Base-by-base conservation (phyloP, 2,329 filamentous ascomycete species). In the Aspergillus udagawae region DNA sequence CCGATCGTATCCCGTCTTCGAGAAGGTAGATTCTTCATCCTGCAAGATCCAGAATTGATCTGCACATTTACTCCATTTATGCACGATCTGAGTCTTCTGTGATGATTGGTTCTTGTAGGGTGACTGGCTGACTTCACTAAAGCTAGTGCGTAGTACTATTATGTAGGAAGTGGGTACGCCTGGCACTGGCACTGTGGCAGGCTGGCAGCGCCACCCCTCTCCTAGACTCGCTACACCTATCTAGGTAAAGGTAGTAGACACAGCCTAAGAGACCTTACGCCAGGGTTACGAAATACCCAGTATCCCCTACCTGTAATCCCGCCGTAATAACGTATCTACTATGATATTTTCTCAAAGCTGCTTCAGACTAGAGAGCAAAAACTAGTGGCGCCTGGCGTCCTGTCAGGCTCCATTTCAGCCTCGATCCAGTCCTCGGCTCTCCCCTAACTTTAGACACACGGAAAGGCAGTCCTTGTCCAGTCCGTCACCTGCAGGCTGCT, bases 1-100 rank as follows among this genome's bases (percentile, higher is more conserved):
- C 29, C 38, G 47, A 38, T 49, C 23, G 3, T 27, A 14, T 49
- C 47, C 47, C 28, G 25, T 35, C 27, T 27, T 23, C 10, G 5
- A 47, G n/a, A 45, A 4, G 17, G 8, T 23, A 45, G 17, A 51
- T 45, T 29, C 23, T 45, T 44, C 49, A 35, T 35, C 25, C 54
- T 56, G 54, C 54, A 42, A 56, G 54, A 56, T 56, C 54, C 49
- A 52, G 54, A 20, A 49, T 56, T 49, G 53, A 55, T 55, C 54
- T 44, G n/a, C 54, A 49, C 54, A 21, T 29, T 56, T 48, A 44
- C 49, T 52, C 49, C 49, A 52, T 41, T 35, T 49, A 49, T 56
- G 54, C 54, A 56, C 49, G 54, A 56, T 56, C 54, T 38, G 49
- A 50, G 54, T 52, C 28, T 23, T 23, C 44, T 21, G 20, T 4